phyloP scores from a whole-genome alignment of 345 rosid species.

The Syzygium grande region DNA sequence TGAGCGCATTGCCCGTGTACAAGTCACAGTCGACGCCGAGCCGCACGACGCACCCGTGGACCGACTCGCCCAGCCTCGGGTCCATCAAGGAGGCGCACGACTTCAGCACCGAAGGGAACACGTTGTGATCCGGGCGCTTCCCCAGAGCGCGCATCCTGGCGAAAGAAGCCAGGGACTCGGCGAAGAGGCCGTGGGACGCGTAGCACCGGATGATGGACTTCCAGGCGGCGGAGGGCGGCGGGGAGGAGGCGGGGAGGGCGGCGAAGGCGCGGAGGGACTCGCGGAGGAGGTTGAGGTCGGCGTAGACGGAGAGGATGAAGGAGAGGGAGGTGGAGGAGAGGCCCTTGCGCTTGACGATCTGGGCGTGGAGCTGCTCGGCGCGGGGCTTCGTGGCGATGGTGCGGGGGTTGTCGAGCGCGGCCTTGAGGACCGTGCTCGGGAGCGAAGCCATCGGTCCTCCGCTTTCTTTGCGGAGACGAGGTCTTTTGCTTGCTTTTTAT shows the following conservation, averaged over 20 bases:
- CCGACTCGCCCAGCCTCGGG: conserved; percentile 53
- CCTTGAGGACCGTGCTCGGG: conserved; percentile 6
- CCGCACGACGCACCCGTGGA: conserved; percentile 65
- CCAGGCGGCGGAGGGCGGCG: conserved; percentile 52
- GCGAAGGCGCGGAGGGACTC: conserved; percentile 43
- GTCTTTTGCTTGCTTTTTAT: neutral
- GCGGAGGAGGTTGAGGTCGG: conserved; percentile 42
- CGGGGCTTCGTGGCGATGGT: conserved; percentile 28
- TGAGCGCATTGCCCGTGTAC: conserved; percentile 69
- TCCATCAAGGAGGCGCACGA: conserved; percentile 49
- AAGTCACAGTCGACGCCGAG: conserved; percentile 55
- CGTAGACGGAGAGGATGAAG: conserved; percentile 49
- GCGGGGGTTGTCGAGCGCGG: conserved; percentile 24
- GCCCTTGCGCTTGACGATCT: conserved; percentile 36
- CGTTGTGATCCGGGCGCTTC: conserved; percentile 46
- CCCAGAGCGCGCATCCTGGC: conserved; percentile 52
- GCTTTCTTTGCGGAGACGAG: neutral
- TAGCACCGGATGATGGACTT: conserved; percentile 65
- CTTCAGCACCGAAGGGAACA: conserved; percentile 69
- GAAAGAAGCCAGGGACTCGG: conserved; percentile 38
- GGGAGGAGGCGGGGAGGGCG: conserved; percentile 36
- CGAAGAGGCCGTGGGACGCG: conserved; percentile 32
- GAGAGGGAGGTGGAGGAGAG: conserved; percentile 26
- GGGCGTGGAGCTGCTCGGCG: conserved; percentile 71
- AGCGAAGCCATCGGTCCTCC: neutral